These are phyloP conservation scores for Stipa capillata DNA, from an alignment of 176 grass and related monocot species.

Conservation along the genomic window DNA sequence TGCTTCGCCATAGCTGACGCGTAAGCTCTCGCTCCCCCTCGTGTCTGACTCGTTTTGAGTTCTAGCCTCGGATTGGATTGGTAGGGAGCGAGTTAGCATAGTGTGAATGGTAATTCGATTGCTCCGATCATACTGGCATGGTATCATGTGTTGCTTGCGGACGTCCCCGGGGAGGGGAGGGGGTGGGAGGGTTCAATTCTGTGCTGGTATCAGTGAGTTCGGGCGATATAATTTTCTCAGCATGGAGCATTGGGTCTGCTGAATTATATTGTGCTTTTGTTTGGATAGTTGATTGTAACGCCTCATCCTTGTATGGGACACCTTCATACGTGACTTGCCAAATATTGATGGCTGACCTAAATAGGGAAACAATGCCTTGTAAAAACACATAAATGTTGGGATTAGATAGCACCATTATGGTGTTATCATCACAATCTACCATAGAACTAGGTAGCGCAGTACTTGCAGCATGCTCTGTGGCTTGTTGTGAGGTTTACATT, in stretches of 20 bases:
- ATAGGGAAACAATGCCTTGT: neutral
- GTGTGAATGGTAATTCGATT: neutral
- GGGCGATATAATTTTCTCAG: neutral
- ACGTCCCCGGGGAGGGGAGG: no score
- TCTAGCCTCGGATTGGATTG: neutral
- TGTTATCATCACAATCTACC: neutral
- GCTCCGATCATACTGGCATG: neutral
- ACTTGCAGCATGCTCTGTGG: neutral
- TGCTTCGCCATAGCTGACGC: conserved; percentile 83
- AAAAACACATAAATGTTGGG: neutral
- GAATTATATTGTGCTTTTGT: neutral
- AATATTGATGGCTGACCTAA: neutral
- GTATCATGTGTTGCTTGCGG: neutral
- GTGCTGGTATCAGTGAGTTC: neutral
- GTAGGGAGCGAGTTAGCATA: neutral
- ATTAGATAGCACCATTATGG: neutral
- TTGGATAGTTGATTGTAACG: neutral
- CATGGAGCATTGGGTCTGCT: neutral
- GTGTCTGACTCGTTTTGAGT: neutral
- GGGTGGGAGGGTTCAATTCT: neutral
- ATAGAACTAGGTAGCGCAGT: neutral
- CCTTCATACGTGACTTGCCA: neutral
- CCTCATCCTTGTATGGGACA: neutral
- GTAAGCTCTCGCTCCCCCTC: conserved; percentile 29
- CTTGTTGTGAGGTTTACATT: neutral